These are phyloP conservation scores for Verticillium albo-atrum DNA, from an alignment of 2,329 filamentous ascomycete species.

Conservation along the genomic window DNA sequence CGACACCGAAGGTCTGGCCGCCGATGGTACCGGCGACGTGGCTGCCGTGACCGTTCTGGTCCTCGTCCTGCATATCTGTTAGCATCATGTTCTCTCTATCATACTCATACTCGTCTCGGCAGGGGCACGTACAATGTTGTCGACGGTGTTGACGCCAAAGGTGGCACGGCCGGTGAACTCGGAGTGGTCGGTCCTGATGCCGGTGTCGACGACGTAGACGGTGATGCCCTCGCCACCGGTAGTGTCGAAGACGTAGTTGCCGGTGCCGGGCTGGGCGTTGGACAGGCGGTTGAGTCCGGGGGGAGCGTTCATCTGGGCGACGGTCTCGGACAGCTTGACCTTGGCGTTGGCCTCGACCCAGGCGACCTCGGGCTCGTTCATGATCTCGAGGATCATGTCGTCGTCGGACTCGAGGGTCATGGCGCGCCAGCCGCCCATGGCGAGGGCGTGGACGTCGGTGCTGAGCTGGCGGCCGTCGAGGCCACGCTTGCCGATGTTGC, in stretches of 20 bases:
- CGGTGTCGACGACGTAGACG: constrained; percentile 62
- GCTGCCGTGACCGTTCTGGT: constrained; percentile 59
- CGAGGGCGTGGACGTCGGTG: constrained; percentile 39
- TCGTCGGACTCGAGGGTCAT: constrained; percentile 50
- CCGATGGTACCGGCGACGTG: constrained; percentile 61
- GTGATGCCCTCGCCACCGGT: constrained; percentile 51
- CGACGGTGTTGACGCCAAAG: constrained; percentile 48
- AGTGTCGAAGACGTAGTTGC: constrained; percentile 46
- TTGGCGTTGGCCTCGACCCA: constrained; percentile 51
- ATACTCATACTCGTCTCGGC: constrained; percentile 1
- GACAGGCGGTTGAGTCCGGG: constrained; percentile 51
- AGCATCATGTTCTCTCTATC: neutral
- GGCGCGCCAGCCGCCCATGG: constrained; percentile 46
- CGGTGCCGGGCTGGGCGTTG: constrained; percentile 26
- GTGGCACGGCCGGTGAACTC: constrained; percentile 53
- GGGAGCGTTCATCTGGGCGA: constrained; percentile 49
- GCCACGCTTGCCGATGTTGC: constrained; percentile 50
- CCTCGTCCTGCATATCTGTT: constrained; percentile 32
- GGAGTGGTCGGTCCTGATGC: constrained; percentile 50
- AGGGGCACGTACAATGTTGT: constrained; percentile 33
- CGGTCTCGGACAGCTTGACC: constrained; percentile 36
- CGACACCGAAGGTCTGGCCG: constrained; percentile 56
- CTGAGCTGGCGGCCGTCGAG: constrained; percentile 43
- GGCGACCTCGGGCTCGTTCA: constrained; percentile 40
- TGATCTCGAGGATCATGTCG: constrained; percentile 43